Conservation (phyloP, 768 basidiomycete species). For the Lactarius tabidus region DNA sequence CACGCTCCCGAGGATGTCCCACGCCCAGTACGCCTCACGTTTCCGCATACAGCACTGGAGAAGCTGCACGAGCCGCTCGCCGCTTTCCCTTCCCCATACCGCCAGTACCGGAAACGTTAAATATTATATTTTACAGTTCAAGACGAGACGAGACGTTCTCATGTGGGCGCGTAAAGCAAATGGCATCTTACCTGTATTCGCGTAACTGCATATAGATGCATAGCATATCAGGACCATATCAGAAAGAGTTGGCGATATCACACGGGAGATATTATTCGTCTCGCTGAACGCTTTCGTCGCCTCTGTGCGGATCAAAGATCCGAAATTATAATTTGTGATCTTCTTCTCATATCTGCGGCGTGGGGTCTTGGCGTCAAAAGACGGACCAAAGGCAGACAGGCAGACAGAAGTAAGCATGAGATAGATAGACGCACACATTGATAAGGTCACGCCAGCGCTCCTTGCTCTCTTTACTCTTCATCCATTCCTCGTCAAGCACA, state of each 20-base stretch:
- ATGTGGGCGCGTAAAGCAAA: too few species aligned
- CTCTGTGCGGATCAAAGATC: conserved; percentile 85
- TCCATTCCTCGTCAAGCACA: conserved; percentile 81
- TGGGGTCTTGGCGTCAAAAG: background rate
- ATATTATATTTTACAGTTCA: too few species aligned
- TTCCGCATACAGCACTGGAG: too few species aligned
- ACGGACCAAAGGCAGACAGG: too few species aligned
- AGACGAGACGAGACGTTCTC: too few species aligned
- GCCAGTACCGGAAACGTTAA: too few species aligned
- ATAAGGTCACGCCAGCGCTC: conserved; percentile 89
- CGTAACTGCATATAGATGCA: conserved; percentile 43
- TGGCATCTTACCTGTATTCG: conserved; percentile 56
- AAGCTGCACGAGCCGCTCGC: too few species aligned
- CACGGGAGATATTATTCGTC: conserved; percentile 82
- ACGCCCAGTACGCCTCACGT: too few species aligned
- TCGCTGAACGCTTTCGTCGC: conserved; percentile 80
- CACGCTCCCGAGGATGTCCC: too few species aligned
- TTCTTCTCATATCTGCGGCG: conserved; percentile 80
- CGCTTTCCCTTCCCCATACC: too few species aligned
- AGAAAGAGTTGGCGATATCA: background rate
- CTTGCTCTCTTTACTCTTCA: conserved; percentile 88
- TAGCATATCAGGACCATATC: conserved; percentile 9
- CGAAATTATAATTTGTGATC: conserved; percentile 94
- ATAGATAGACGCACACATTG: conserved; percentile 56
- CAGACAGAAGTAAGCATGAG: too few species aligned